Conservation (phyloP, 1,284 basidiomycete species). For the Clitocybe nebularis region DNA sequence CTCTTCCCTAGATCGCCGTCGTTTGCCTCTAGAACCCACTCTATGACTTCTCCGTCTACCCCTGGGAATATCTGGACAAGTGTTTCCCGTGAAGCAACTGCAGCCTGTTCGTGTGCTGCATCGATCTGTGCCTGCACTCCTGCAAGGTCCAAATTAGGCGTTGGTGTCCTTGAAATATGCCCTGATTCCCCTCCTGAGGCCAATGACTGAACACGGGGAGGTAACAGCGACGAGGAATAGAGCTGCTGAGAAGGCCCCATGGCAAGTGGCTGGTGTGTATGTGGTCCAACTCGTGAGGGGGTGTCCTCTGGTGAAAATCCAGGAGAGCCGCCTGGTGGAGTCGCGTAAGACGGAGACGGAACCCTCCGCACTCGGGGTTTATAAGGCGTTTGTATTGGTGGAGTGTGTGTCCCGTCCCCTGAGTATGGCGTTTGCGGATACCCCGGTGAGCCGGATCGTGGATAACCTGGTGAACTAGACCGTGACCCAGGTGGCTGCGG, state of each 20-base stretch:
- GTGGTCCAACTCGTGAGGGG: conserved; percentile 41
- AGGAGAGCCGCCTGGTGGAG: conserved; percentile 31
- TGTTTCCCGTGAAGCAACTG: conserved; percentile 64
- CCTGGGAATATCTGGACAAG: conserved; percentile 84
- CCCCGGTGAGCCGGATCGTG: conserved; percentile 7
- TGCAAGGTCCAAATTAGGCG: conserved; percentile 64
- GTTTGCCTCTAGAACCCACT: conserved; percentile 85
- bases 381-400: conserved; percentile 65
- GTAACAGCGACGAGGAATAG: conserved; percentile 27
- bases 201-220: conserved; percentile 42
- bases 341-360: conserved; percentile 33
- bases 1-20: conserved; percentile 86
- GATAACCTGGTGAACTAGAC: conserved; percentile 21
- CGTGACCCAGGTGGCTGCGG: conserved; percentile 23
- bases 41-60: conserved; percentile 77
- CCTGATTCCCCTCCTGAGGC: conserved; percentile 23
- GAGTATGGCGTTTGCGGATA: conserved; percentile 40
- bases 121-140: conserved; percentile 80
- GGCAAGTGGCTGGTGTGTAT: conserved; percentile 38
- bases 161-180: conserved; percentile 62
- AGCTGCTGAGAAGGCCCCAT: conserved; percentile 35
- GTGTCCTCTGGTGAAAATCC: conserved; percentile 46
- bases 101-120: conserved; percentile 64
- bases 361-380: conserved; percentile 61
- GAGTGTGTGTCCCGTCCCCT: conserved; percentile 26